phyloP scores from a whole-genome alignment of 2,329 filamentous ascomycete species.

The Dendryphion nanum region DNA sequence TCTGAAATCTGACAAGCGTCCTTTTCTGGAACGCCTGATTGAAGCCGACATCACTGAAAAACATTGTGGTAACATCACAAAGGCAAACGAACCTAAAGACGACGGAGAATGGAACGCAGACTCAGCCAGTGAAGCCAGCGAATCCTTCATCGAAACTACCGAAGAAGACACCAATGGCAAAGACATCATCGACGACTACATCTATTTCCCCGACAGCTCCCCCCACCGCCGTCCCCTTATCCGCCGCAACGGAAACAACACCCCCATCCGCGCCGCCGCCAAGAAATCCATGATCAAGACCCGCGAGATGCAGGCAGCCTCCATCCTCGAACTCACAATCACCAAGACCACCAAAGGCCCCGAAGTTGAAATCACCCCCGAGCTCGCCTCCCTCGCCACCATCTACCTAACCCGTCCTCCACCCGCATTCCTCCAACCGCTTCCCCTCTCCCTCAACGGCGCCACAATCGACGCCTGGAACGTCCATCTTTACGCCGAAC shows the following conservation, averaged over 20 bases:
- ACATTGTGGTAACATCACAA: too few species aligned
- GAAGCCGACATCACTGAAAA: too few species aligned
- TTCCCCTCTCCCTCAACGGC: background rate
- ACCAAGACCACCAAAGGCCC: background rate
- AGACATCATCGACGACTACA: background rate
- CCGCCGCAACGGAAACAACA: background rate
- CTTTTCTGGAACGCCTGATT: too few species aligned
- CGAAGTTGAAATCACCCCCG: too few species aligned
- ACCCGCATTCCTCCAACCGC: background rate
- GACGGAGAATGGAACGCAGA: too few species aligned
- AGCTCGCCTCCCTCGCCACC: background rate
- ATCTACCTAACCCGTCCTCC: background rate
- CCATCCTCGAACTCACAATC: background rate
- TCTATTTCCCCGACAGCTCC: too few species aligned
- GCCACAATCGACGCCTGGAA: constrained; percentile 1
- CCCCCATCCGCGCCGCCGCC: background rate
- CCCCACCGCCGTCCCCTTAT: background rate
- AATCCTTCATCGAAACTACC: background rate
- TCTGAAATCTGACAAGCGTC: too few species aligned
- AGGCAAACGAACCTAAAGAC: too few species aligned
- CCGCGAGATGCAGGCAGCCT: background rate
- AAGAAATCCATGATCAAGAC: background rate
- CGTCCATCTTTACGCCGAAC: background rate
- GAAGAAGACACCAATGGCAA: background rate
- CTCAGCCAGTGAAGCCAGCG: background rate